Base-by-base conservation (phyloP, 164 flowering plant species). In the Kingdonia uniflora region DNA sequence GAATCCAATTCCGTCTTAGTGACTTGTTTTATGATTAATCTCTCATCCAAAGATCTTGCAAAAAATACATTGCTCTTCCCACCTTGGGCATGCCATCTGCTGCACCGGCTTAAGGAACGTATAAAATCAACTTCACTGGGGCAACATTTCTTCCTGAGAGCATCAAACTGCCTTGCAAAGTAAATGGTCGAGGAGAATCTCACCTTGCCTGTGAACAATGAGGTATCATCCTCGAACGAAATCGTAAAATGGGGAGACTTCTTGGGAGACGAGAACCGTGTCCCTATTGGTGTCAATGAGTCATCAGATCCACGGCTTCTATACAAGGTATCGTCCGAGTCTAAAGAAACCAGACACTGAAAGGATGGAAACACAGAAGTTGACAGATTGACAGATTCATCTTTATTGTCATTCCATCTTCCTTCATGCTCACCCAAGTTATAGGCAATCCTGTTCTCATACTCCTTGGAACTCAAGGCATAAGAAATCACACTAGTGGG, bases 51-150 rank as follows among this genome's bases (percentile, higher is more conserved):
- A 49, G 95, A 74, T 68, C 74, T 84, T 13, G 91, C 95, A 71
- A 87, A 87, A 60, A 80, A 87, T 14, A 80, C 95, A 62, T 80
- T 84, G 71, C 91, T 87, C 64, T 87, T 87, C 22, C 95, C 95
- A 25, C 91, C 91, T 68, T 87, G 85, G 4, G 91, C 89, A 61
- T 79, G 71, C 95, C 95, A 87, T 66, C 70, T 74, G 52, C 35
- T 76, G 65, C 91, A 78, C 38, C 88, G 87, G 65, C 95, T 78
- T 54, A 87, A 59, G 16, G 91, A 87, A 25, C 87, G 72, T 0
- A 87, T 57, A 64, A 72, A 84, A 51, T 80, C 85, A n/a, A 79
- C 65, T 71, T 80, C 81, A 58, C 68, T 70, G 13, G 84, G 84
- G 68, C 91, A 83, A 65, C 95, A 86, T 65, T 70, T 80, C 68